Evolutionary conservation across 306 rosid species (phyloP).

Genomic region (Chamaecrista fasciculata): DNA sequence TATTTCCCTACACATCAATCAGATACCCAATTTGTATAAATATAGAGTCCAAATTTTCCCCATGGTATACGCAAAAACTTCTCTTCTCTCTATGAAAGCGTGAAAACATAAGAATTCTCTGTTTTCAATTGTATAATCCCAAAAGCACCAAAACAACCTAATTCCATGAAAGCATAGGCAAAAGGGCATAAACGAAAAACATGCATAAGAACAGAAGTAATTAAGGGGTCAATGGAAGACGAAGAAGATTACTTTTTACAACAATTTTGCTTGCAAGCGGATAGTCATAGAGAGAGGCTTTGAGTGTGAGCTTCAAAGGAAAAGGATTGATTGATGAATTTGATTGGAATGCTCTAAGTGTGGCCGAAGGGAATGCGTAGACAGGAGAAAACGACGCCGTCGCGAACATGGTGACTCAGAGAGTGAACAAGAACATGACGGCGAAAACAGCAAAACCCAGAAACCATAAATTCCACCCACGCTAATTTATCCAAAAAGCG

Average conservation of each 20-base stretch:
- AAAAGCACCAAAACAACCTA: neutral
- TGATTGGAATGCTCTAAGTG: neutral
- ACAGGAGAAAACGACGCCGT: neutral
- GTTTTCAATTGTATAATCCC: neutral
- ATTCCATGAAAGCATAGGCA: neutral
- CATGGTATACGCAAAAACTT: neutral
- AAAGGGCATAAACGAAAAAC: neutral
- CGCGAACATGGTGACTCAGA: neutral
- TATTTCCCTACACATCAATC: neutral
- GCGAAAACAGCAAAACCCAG: too few species aligned
- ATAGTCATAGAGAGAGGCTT: neutral
- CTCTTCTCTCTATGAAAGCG: neutral
- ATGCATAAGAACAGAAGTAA: neutral
- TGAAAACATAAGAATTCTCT: neutral
- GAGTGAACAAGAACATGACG: neutral
- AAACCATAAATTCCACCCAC: too few species aligned
- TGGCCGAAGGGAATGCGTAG: neutral
- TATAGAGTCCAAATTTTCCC: neutral
- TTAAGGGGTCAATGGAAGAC: neutral
- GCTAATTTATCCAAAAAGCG: too few species aligned
- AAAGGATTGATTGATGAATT: neutral
- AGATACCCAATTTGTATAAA: neutral
- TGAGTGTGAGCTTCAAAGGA: slow-evolving; percentile 6
- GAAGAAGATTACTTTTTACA: neutral
- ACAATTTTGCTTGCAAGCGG: slow-evolving; percentile 14